Percentiles rank a stretch among this genome's conserved stretches.
phyloP scores from a whole-genome alignment of 495 filamentous ascomycete species.

The Penicillium coprophilum region DNA sequence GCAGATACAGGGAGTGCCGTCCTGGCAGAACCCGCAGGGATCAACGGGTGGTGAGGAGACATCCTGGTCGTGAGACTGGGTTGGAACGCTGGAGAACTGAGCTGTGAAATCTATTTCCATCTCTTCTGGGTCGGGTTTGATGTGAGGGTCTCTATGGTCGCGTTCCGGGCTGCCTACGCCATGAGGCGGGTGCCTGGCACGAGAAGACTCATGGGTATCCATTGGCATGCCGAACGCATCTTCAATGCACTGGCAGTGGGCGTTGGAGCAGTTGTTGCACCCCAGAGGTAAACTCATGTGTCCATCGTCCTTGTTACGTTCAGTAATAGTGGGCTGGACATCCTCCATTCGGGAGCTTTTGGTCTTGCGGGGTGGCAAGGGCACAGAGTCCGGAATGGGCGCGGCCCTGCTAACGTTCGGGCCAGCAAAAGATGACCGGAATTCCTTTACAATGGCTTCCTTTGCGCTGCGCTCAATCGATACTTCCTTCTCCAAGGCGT shows the following conservation, averaged over 20 bases:
- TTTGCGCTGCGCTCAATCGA: conserved; percentile 45
- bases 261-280: conserved; percentile 63
- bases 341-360: conserved; percentile 29
- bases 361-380: conserved; percentile 31
- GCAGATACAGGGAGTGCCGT: conserved; percentile 82
- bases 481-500: conserved; percentile 49
- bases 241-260: conserved; percentile 69
- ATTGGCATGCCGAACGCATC: conserved; percentile 54
- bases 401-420: conserved; percentile 20
- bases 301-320: conserved; percentile 21
- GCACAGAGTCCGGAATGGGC: conserved; percentile 33
- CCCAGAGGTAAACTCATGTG: conserved; percentile 46
- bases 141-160: conserved; percentile 39
- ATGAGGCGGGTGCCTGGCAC: conserved; percentile 35
- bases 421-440: conserved; percentile 36
- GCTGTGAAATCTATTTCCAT: conserved; percentile 75
- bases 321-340: conserved; percentile 15
- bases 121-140: conserved; percentile 56
- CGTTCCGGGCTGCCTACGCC: conserved; percentile 32
- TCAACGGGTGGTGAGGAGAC: conserved; percentile 53
- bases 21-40: conserved; percentile 83
- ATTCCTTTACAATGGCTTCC: conserved; percentile 43
- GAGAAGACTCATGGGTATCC: conserved; percentile 29
- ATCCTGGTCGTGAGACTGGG: conserved; percentile 29
- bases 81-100: conserved; percentile 54